These are phyloP conservation scores for Asterochloris sp. DNA, from an alignment of 139 green algal genomes.

Conservation along the genomic window DNA sequence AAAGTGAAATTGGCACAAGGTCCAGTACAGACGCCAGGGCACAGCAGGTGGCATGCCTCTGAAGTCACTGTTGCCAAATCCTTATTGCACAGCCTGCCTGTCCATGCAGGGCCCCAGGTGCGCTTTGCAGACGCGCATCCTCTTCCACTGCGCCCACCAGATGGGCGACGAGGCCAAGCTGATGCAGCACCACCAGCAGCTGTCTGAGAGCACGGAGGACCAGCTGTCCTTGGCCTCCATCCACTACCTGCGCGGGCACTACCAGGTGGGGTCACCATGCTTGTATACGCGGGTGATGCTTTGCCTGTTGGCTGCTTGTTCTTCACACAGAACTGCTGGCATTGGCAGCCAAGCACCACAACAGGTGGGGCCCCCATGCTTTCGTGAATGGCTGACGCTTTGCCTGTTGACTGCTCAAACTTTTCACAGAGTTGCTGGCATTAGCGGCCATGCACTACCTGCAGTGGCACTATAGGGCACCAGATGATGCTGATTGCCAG, in stretches of 20 bases:
- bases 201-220: slow-evolving; percentile 72
- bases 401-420: not conserved
- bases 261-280: slow-evolving; percentile 35
- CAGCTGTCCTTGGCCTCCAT: slow-evolving; percentile 70
- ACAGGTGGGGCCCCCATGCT: slow-evolving; percentile 28
- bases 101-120: slow-evolving; percentile 51
- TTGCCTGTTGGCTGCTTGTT: not conserved
- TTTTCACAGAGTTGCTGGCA: slow-evolving; percentile 59
- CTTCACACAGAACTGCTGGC: slow-evolving; percentile 59
- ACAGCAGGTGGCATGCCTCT: no score
- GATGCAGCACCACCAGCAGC: slow-evolving; percentile 63
- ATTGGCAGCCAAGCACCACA: slow-evolving; percentile 62
- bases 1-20: no score
- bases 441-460: slow-evolving; percentile 63
- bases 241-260: slow-evolving; percentile 60
- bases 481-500: not conserved
- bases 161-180: slow-evolving; percentile 63
- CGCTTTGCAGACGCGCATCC: slow-evolving; percentile 57
- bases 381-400: not conserved
- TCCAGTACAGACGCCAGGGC: no score
- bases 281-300: no score
- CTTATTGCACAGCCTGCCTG: not conserved
- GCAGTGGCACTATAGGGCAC: slow-evolving; percentile 22
- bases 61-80: no score
- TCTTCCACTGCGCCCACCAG: slow-evolving; percentile 76